Percentiles rank a stretch among this genome's conserved stretches.
phyloP scores from a whole-genome alignment of 257 asterid genomes.

The Cordia subcordata region DNA sequence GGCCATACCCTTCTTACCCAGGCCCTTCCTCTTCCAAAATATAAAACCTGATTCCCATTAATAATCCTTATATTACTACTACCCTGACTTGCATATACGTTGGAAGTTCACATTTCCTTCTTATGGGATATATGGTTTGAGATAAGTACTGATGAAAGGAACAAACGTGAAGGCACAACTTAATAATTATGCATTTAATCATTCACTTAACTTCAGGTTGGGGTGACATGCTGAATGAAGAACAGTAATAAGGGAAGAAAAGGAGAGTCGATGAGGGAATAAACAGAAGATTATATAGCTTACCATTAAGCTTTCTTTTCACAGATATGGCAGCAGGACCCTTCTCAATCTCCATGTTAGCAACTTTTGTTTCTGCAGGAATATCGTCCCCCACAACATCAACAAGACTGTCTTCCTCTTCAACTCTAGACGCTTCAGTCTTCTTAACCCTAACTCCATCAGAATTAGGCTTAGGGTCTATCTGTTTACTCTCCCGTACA shows the following conservation, averaged over 20 bases:
- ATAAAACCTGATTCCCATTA: too few species aligned
- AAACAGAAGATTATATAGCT: constrained; percentile 5
- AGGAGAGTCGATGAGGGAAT: neutral
- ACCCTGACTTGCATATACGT: too few species aligned
- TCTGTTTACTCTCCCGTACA: constrained; percentile 43
- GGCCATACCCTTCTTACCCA: too few species aligned
- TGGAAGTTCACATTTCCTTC: too few species aligned
- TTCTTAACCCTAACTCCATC: constrained; percentile 25
- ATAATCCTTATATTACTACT: too few species aligned
- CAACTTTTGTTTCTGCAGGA: constrained; percentile 25
- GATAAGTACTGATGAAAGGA: too few species aligned
- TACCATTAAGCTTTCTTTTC: constrained; percentile 74
- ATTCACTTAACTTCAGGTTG: too few species aligned
- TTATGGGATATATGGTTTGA: too few species aligned
- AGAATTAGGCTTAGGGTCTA: constrained; percentile 31
- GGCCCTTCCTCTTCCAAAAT: too few species aligned
- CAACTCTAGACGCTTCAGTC: constrained; percentile 23
- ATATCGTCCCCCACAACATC: constrained; percentile 54
- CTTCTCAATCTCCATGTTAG: constrained; percentile 31
- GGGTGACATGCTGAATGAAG: too few species aligned
- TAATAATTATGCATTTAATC: too few species aligned
- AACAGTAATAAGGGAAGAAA: constrained; percentile 3
- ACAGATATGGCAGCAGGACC: constrained; percentile 28
- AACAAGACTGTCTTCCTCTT: constrained; percentile 41
- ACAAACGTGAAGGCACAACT: too few species aligned